Conservation (phyloP, 495 filamentous ascomycete species). For the Pyrenopolyporus hunteri region DNA sequence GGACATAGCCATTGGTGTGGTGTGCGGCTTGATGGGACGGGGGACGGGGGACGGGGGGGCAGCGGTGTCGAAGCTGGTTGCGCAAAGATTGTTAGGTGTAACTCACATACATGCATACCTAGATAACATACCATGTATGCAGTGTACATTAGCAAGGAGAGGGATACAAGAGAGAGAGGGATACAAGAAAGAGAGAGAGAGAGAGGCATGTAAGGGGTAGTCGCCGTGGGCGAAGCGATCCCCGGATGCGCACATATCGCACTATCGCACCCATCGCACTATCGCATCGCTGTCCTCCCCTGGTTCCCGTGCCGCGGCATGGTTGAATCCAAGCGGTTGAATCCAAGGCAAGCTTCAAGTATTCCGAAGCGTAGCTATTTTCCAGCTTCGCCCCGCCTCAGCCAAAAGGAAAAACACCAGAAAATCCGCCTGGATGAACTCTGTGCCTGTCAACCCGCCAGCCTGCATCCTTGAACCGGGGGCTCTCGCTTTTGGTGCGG, state of each 20-base stretch:
- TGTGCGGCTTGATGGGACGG: not conserved
- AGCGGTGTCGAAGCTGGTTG: not conserved
- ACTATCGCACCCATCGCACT: not conserved
- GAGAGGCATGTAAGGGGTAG: not conserved
- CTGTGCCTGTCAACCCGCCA: no score
- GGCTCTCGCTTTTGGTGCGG: conserved; percentile 15
- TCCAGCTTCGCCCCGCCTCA: conserved; percentile 30
- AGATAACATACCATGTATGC: no score
- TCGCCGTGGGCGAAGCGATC: conserved; percentile 24
- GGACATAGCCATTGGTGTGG: not conserved
- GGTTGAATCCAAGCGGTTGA: not conserved
- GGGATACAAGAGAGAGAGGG: no score
- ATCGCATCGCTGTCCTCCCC: not conserved
- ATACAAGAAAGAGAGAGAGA: no score
- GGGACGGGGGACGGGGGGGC: no score
- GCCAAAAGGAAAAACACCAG: conserved; percentile 19
- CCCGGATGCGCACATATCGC: conserved; percentile 13
- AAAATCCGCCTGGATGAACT: conserved; percentile 38
- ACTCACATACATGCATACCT: no score
- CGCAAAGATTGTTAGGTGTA: no score
- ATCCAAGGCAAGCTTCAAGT: no score
- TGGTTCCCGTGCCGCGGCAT: conserved; percentile 5
- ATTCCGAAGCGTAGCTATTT: not conserved
- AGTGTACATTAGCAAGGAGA: no score
- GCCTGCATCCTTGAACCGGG: not conserved